phyloP scores from a whole-genome alignment of 129 eudicot species.

The Arctium lappa region DNA sequence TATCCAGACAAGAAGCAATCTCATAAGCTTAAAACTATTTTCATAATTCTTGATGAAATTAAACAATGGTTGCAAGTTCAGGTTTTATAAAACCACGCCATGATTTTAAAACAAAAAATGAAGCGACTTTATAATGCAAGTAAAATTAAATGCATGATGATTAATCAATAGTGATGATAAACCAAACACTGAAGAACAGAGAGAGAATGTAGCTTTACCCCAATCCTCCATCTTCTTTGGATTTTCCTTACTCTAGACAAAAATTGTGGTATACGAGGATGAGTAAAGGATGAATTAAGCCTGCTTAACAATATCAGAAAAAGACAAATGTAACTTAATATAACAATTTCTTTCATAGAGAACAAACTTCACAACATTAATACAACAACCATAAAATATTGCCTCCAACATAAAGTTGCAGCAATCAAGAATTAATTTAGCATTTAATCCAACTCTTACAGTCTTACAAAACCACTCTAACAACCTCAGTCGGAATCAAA shows the following conservation, averaged over 20 bases:
- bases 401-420: constrained; percentile 1
- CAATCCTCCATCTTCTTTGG: constrained; percentile 60
- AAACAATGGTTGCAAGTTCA: not conserved
- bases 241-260: not conserved
- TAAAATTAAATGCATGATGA: not conserved
- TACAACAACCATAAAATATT: not conserved
- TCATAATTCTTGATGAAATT: not conserved
- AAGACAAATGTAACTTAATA: not conserved
- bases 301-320: constrained; percentile 1
- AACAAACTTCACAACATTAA: constrained; percentile 2
- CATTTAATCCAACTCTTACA: not conserved
- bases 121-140: not conserved
- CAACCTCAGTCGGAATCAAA: not conserved
- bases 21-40: not conserved
- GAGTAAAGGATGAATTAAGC: not conserved
- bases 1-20: not conserved
- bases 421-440: not conserved
- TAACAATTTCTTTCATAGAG: not conserved
- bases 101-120: not conserved
- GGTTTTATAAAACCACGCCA: not conserved
- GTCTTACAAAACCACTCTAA: not conserved
- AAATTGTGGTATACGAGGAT: not conserved
- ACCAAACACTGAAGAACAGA: not conserved
- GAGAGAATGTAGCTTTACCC: constrained; percentile 37
- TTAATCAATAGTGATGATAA: not conserved